These are phyloP conservation scores for Plasmodium gallinaceum DNA, from an alignment of 169 alveolate genomes.

Conservation along the genomic window DNA sequence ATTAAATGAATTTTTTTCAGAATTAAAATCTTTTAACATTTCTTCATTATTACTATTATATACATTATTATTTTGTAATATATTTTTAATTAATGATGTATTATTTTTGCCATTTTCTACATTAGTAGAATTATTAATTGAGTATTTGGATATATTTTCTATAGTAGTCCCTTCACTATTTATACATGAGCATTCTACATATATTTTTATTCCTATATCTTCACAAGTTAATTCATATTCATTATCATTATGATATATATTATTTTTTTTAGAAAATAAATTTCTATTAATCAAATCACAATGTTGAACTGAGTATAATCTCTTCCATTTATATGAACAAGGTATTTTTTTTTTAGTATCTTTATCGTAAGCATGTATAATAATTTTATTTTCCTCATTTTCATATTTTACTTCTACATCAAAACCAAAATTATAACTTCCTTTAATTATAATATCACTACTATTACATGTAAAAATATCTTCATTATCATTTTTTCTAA, in stretches of 20 bases:
- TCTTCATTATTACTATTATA: neutral
- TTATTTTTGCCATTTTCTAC: neutral
- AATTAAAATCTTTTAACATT: neutral
- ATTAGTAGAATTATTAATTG: neutral
- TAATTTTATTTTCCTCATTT: constrained; percentile 50
- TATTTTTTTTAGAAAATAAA: neutral
- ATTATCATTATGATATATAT: constrained; percentile 4
- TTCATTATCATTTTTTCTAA: neutral
- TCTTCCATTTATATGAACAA: constrained; percentile 39
- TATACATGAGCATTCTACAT: constrained; percentile 45
- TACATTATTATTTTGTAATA: neutral
- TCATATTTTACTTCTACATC: constrained; percentile 19
- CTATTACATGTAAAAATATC: constrained; percentile 34
- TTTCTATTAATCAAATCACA: constrained; percentile 6
- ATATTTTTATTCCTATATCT: constrained; percentile 60
- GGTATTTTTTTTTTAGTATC: constrained; percentile 49
- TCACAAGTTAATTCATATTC: constrained; percentile 61
- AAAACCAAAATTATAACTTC: constrained; percentile 48
- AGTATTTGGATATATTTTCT: neutral
- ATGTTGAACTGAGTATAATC: constrained; percentile 5
- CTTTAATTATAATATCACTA: constrained; percentile 28
- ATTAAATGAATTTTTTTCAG: neutral
- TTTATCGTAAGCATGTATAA: constrained; percentile 49
- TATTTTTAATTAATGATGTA: neutral
- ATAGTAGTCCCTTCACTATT: neutral